A percentile compares a stretch with the other conserved stretches of the same genome.
Evolutionary conservation across 2,329 filamentous ascomycete genomes (phyloP).

Genomic region (Cercospora citrullina): DNA sequence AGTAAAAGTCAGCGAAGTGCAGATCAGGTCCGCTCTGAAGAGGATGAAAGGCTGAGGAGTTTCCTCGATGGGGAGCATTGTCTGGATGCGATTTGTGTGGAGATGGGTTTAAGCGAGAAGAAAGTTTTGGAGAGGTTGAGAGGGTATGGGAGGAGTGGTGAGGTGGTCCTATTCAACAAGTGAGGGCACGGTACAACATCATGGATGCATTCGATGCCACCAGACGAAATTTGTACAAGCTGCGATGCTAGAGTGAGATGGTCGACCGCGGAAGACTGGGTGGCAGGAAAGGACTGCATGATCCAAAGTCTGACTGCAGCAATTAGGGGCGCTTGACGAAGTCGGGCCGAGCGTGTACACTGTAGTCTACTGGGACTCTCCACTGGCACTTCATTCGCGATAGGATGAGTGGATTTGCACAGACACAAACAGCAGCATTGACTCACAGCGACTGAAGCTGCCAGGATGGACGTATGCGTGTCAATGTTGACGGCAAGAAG

Average conservation of each 20-base stretch:
- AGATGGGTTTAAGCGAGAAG: constrained; percentile 67
- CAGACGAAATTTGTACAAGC: background rate
- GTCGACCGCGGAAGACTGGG: background rate
- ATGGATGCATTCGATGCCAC: too few relatives aligned
- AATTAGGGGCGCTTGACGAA: background rate
- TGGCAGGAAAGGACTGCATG: background rate
- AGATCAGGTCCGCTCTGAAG: constrained; percentile 30
- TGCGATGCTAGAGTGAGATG: background rate
- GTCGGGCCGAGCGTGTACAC: too few relatives aligned
- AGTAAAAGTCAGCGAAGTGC: constrained; percentile 33
- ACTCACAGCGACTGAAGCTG: too few relatives aligned
- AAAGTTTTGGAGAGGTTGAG: constrained; percentile 70
- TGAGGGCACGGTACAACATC: constrained; percentile 15
- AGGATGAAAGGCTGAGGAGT: constrained; percentile 56
- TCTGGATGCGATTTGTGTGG: constrained; percentile 81
- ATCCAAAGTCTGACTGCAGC: background rate
- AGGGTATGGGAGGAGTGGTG: constrained; percentile 42
- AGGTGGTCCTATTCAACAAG: constrained; percentile 36
- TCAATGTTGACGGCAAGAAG: too few relatives aligned
- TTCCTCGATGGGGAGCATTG: constrained; percentile 74
- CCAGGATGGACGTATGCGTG: too few relatives aligned
- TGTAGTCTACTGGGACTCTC: too few relatives aligned
- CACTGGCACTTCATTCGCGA: too few relatives aligned
- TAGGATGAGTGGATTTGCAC: too few relatives aligned
- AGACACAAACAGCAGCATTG: too few relatives aligned